A percentile compares a stretch with the other conserved stretches of the same genome.
These are phyloP conservation scores for Rhodotorula sp. DNA, from an alignment of 1,284 basidiomycete genomes.

Conservation along the genomic window DNA sequence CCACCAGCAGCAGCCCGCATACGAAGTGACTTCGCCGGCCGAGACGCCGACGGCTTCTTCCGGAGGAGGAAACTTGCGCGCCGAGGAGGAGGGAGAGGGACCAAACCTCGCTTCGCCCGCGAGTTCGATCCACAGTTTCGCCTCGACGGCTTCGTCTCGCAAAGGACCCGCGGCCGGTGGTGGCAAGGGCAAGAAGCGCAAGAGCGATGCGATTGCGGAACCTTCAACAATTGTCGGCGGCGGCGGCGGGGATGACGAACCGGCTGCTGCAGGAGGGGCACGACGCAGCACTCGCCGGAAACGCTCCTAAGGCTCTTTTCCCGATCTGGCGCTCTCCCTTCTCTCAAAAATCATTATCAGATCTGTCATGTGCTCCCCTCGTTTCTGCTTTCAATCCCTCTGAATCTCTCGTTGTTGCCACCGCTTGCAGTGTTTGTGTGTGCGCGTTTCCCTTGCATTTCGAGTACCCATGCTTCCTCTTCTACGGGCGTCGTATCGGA, in stretches of 20 bases:
- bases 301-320: not conserved
- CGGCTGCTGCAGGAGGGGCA: conserved; percentile 8
- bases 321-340: not conserved
- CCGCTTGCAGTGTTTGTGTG: no score
- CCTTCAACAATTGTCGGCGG: not conserved
- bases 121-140: not conserved
- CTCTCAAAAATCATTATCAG: not conserved
- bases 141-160: not conserved
- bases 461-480: no score
- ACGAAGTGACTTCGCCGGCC: conserved; percentile 20
- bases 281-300: conserved; percentile 11
- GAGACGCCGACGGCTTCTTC: not conserved
- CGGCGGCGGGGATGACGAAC: not conserved
- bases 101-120: conserved; percentile 2
- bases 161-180: conserved; percentile 1
- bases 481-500: no score
- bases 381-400: no score
- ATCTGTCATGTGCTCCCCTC: not conserved
- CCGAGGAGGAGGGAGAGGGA: no score
- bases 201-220: conserved; percentile 24
- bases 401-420: no score
- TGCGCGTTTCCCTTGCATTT: no score
- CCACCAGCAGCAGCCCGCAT: not conserved
- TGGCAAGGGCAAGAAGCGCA: conserved; percentile 18
- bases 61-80: no score